These are phyloP conservation scores for Canariomyces notabilis DNA, from an alignment of 2,329 filamentous ascomycete genomes.

Conservation along the genomic window DNA sequence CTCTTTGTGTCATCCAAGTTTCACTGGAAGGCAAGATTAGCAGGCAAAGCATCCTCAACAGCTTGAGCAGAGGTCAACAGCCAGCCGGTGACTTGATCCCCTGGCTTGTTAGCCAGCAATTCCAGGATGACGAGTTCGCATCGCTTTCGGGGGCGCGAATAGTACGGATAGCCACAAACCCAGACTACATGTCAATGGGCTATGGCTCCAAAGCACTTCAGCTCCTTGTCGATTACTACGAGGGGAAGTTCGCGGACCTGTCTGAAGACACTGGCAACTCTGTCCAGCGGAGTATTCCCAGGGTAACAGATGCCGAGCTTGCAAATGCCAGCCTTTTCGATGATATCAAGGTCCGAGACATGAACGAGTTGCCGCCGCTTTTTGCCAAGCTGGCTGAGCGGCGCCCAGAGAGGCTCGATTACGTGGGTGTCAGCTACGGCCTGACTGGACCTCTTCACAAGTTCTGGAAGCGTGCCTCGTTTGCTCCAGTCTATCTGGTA, in stretches of 20 bases:
- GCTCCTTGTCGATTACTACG: slow-evolving; percentile 86
- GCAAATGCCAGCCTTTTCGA: slow-evolving; percentile 70
- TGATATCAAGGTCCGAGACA: slow-evolving; percentile 84
- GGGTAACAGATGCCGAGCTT: slow-evolving; percentile 78
- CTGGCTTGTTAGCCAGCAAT: slow-evolving; percentile 96
- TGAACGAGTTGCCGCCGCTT: slow-evolving; percentile 84
- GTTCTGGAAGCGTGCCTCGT: slow-evolving; percentile 90
- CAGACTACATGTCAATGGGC: slow-evolving; percentile 86
- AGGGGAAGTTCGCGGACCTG: slow-evolving; percentile 82
- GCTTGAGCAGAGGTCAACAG: slow-evolving; percentile 80
- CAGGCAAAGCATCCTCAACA: slow-evolving; percentile 83
- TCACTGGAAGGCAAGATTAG: slow-evolving; percentile 94
- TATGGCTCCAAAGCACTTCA: slow-evolving; percentile 87
- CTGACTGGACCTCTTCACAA: slow-evolving; percentile 82
- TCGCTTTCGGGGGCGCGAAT: slow-evolving; percentile 86
- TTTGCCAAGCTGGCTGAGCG: slow-evolving; percentile 85
- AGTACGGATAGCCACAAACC: slow-evolving; percentile 93
- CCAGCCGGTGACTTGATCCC: slow-evolving; percentile 92
- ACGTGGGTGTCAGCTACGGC: slow-evolving; percentile 92
- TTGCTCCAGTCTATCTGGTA: slow-evolving; percentile 79
- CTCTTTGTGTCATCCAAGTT: slow-evolving; percentile 90
- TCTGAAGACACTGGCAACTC: slow-evolving; percentile 61
- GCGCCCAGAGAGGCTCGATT: slow-evolving; percentile 75
- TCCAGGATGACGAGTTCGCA: slow-evolving; percentile 95
- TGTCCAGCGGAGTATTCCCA: slow-evolving; percentile 61